These are phyloP conservation scores for Pseudopithomyces maydicus DNA, from an alignment of 2,329 filamentous ascomycete species.

Conservation along the genomic window DNA sequence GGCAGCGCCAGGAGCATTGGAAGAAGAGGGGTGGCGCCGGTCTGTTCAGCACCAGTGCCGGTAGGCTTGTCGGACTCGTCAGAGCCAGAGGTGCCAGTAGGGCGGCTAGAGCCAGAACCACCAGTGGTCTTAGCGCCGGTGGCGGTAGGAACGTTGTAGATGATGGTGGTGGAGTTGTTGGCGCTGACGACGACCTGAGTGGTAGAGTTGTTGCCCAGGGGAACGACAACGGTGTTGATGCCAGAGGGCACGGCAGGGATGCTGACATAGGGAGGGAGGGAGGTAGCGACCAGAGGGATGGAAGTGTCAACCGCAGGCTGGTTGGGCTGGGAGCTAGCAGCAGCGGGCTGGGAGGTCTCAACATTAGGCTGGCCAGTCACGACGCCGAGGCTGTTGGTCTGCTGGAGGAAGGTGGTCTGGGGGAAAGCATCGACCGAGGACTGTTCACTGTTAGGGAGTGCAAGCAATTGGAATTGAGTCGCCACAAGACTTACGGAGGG, in stretches of 20 bases:
- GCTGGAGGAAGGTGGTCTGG: conserved; percentile 32
- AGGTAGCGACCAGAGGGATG: conserved; percentile 19
- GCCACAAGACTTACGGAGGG: conserved; percentile 11
- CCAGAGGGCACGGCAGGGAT: conserved; percentile 45
- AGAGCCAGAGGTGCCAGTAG: conserved; percentile 6
- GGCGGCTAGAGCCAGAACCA: background rate
- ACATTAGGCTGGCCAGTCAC: conserved; percentile 35
- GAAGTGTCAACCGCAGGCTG: conserved; percentile 33
- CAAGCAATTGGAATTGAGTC: conserved; percentile 3
- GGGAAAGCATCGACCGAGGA: conserved; percentile 32
- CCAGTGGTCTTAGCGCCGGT: conserved; percentile 4
- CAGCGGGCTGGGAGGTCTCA: conserved; percentile 33
- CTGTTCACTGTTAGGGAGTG: conserved; percentile 9
- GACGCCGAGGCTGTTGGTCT: conserved; percentile 43
- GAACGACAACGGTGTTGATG: conserved; percentile 39
- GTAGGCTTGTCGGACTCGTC: conserved; percentile 7
- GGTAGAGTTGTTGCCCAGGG: conserved; percentile 33
- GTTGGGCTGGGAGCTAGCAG: conserved; percentile 13
- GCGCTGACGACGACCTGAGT: conserved; percentile 38
- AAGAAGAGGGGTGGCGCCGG: conserved; percentile 18
- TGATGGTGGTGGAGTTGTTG: conserved; percentile 41
- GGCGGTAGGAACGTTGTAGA: conserved; percentile 17
- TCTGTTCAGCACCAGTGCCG: conserved; percentile 11
- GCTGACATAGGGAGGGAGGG: conserved; percentile 28
- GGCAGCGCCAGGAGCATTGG: conserved; percentile 28